These are phyloP conservation scores for Coprinopsis strossmayeri DNA, from an alignment of 768 basidiomycete species.

Conservation along the genomic window DNA sequence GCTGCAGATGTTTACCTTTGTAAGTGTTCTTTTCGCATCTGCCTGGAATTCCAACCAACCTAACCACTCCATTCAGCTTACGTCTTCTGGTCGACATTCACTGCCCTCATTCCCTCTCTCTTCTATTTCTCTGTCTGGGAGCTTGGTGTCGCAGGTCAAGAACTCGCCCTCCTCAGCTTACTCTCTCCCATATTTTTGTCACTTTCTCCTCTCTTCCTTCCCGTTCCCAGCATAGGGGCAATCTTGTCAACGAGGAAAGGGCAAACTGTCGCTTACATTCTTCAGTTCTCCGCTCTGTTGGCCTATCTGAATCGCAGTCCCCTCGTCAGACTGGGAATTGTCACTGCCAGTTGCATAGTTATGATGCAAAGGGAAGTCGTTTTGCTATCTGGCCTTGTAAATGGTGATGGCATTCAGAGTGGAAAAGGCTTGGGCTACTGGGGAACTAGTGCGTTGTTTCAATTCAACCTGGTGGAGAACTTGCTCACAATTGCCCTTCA, in stretches of 20 bases:
- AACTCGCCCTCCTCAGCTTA: constrained; percentile 64
- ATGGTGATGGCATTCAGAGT: constrained; percentile 3
- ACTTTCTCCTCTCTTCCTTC: constrained; percentile 21
- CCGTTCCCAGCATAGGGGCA: neutral
- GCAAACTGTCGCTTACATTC: constrained; percentile 10
- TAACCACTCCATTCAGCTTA: constrained; percentile 47
- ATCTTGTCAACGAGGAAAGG: constrained; percentile 9
- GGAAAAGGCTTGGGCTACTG: constrained; percentile 30
- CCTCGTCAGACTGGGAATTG: constrained; percentile 6
- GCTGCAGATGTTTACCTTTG: constrained; percentile 48
- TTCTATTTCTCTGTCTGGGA: constrained; percentile 95
- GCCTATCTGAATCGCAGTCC: constrained; percentile 12
- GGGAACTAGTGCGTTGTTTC: constrained; percentile 34
- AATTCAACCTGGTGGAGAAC: neutral
- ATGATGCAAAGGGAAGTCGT: constrained; percentile 7
- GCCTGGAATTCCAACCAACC: constrained; percentile 8
- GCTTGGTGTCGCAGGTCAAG: constrained; percentile 77
- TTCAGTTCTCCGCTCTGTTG: constrained; percentile 7
- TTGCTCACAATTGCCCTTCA: constrained; percentile 19
- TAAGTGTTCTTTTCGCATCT: constrained; percentile 25
- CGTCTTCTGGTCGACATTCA: constrained; percentile 79
- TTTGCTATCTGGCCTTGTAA: constrained; percentile 5
- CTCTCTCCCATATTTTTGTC: constrained; percentile 64
- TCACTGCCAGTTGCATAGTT: constrained; percentile 5
- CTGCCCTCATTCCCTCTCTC: constrained; percentile 67